Percentiles rank a stretch among this genome's conserved stretches.
phyloP scores from a whole-genome alignment of 495 filamentous ascomycete genomes.

The Patellaria atrata region DNA sequence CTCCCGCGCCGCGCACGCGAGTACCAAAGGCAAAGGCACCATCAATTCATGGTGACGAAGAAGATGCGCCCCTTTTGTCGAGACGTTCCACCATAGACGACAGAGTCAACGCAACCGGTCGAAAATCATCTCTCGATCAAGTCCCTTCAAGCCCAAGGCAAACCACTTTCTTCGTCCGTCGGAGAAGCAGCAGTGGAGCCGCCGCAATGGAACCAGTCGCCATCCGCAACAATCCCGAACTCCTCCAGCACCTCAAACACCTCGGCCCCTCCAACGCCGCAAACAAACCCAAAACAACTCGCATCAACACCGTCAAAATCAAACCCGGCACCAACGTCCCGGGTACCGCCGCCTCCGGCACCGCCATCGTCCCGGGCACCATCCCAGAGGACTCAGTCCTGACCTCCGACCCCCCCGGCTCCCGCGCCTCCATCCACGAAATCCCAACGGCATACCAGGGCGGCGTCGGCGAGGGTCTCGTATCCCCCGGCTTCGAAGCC shows the following conservation, averaged over 20 bases:
- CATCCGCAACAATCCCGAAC: conserved; percentile 37
- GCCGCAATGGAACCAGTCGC: conserved; percentile 13
- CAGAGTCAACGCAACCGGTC: neutral
- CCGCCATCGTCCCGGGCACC: conserved; percentile 9
- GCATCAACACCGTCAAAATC: conserved; percentile 83
- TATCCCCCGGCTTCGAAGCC: conserved; percentile 39
- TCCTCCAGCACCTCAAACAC: conserved; percentile 72
- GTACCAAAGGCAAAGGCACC: conserved; percentile 38
- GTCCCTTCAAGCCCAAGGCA: conserved; percentile 7
- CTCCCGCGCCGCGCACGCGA: conserved; percentile 48
- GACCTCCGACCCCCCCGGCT: neutral
- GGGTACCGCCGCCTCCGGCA: conserved; percentile 16
- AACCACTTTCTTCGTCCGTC: conserved; percentile 35
- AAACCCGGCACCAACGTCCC: conserved; percentile 46
- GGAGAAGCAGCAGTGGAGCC: conserved; percentile 22
- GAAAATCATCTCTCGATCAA: conserved; percentile 9
- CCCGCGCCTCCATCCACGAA: neutral
- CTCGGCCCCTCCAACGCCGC: conserved; percentile 88
- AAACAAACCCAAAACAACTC: conserved; percentile 64
- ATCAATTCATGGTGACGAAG: conserved; percentile 5
- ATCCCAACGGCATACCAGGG: conserved; percentile 26
- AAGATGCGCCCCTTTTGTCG: neutral
- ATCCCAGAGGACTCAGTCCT: conserved; percentile 8
- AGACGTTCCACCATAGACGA: no score
- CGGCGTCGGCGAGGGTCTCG: conserved; percentile 38